Evolutionary conservation across 176 grass and related monocot species (phyloP), one percentile per base, ranked within the genome.

Genomic region (Zoysia japonica): DNA sequence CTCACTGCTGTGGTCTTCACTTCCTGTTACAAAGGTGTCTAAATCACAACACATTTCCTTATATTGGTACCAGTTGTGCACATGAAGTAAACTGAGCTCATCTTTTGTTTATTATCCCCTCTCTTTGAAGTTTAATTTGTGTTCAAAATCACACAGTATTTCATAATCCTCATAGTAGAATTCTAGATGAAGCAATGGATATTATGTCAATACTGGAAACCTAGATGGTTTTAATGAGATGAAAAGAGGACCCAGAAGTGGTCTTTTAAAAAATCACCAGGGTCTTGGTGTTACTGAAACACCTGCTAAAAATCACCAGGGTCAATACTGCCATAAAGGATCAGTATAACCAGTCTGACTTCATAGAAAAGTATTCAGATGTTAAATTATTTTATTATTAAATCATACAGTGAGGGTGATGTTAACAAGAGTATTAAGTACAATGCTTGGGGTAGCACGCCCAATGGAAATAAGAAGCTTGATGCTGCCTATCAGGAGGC

Each of bases 391-490:
- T 96, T 96, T 10, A 55, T 96, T 70, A 96, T 96, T 69, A 96
- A 96, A 71, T 96, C 93, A 70, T 96, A 96, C 84, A 92, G 93
- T 40, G 93, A 96, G 81, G 90, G 93, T 75, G 88, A 97, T 76
- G 77, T 96, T 65, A 89, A 96, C 86, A 96, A 96, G 76, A 92
- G 93, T 71, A 89, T 96, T 12, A 96, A 96, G 71, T 92, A 96
- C 78, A 84, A 85, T 82, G 87, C 93, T 42, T 97, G 93, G 93
- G 90, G 90, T 81, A 97, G 93, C 80, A 97, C 93, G 6, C 88
- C 28, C 28, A 28, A 28, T 28, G 28, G 28, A 28, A 28, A 28
- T 28, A 28, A 28, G 28, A 28, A 28, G 28, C 28, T 28, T 28
- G 28, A 28, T 28, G 28, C 28, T 28, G 28, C 28, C 28, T 28